Evolutionary conservation across 2,329 filamentous ascomycete species (phyloP), one percentile per base, ranked within the genome.

Genomic region (Clonostachys rosea): DNA sequence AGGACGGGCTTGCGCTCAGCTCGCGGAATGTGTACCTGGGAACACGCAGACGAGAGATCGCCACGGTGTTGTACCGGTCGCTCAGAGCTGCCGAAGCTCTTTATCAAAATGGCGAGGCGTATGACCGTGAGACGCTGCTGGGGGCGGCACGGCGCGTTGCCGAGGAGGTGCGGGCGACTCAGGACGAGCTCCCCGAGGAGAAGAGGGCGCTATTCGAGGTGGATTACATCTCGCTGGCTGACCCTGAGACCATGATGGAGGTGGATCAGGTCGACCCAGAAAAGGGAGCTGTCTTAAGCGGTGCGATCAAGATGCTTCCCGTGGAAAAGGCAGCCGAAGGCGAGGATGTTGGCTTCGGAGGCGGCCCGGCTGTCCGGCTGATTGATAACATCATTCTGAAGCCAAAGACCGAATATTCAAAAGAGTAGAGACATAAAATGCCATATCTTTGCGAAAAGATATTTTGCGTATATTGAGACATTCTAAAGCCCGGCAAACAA

Each of bases 1-100:
- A 11, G n/a, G 91, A 96, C 63, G 92, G 92, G 1, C 71, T 99
- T 50, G 94, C 94, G 3, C 78, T 96, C 66, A 96, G 91, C 62
- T 96, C 90, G 34, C 78, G 94, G 47, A 99, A 99, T 64, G 89
- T 96, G 8, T 97, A 96, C 63, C 81, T 99, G 5, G 94, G 92
- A 2, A 65, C 78, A 16, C 76, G 91, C 43, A 76, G 94, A 53
- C 81, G 91, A 24, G 71, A 70, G 5, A 79, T 88, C 12, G 91
- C 87, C 0, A 80, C 85, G 1, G 86, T 94, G 2, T 73, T 99
- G 17, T 79, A 76, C 42, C 76, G 76, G 34, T 83, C 89, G 0
- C 68, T 99, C 30, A 74, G 70, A 47, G 82, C 84, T 3, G 90
- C 90, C 0, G 87, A 92, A 60, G 69, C 71, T 9, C 74, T 76